Base-by-base conservation (phyloP, 306 rosid genomes). In the Argentina anserina region DNA sequence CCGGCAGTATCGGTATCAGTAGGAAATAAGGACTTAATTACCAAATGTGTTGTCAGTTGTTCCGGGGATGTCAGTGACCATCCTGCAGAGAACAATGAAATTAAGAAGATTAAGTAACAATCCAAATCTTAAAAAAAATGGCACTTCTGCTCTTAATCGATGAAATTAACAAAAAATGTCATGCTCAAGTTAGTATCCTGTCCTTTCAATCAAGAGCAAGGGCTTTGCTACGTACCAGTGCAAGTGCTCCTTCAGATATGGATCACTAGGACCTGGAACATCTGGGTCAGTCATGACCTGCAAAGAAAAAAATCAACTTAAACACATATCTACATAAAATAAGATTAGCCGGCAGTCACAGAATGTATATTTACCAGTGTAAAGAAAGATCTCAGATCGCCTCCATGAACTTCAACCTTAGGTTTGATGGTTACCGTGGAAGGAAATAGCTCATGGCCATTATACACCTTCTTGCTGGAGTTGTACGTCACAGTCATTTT, bases 211-310 rank as follows among this genome's bases (percentile, higher is more conserved):
- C 0, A 53, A 26, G 1, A 56, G 34, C 11, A 3, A 29, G 70
- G 9, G 25, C 5, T 31, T 87, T 26, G 14, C 9, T 56, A 93
- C n/a, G n/a, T n/a, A n/a, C 97, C 97, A 90, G 85, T 93, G 98
- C 33, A 93, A 79, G 72, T 90, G 98, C 81, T 93, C 97, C 78
- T 86, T 86, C 69, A 93, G 72, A 80, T 85, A 93, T 20, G 98
- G 98, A 76, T 93, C 97, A 87, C 98, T 91, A 6, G 98, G 98
- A 72, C 98, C 97, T 18, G 98, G 98, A 40, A 91, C 98, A 45
- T 93, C 97, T 43, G 98, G 97, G 70, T 93, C 97, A 62, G 88
- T 93, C 96, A 93, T 86, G 65, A 93, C 81, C 97, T 93, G 67
- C 37, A 53, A 40, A 39, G 17, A 63, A 20, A 47, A 56, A 13